Evolutionary conservation across 2,329 filamentous ascomycete genomes (phyloP).

Genomic region (Penicillium italicum): DNA sequence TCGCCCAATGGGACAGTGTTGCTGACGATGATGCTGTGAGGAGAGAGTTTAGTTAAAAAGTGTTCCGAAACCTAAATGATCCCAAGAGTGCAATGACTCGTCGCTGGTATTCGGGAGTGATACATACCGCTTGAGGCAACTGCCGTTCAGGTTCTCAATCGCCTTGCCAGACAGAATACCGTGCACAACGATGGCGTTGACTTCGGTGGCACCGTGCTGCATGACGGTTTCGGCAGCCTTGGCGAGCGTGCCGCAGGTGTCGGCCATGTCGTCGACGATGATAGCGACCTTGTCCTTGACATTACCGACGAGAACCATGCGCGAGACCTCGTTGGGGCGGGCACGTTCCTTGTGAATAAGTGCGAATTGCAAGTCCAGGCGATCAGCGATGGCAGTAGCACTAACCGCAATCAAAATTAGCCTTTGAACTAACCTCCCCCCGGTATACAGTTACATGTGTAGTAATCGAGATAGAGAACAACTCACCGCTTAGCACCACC

Average conservation of each 20-base stretch:
- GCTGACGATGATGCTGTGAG: constrained; percentile 73
- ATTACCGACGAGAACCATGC: constrained; percentile 94
- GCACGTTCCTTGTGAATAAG: constrained; percentile 96
- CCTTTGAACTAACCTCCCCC: background rate
- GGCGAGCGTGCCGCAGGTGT: constrained; percentile 82
- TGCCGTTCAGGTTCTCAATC: constrained; percentile 78
- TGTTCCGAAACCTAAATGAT: background rate
- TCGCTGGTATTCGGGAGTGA: background rate
- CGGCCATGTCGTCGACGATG: constrained; percentile 96
- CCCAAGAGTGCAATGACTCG: background rate
- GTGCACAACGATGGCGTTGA: constrained; percentile 93
- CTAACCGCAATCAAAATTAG: constrained; percentile 37
- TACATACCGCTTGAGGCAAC: constrained; percentile 53
- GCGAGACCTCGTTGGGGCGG: constrained; percentile 82
- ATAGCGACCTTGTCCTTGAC: constrained; percentile 90
- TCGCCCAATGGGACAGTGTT: constrained; percentile 81
- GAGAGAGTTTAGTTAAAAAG: background rate
- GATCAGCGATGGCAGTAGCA: constrained; percentile 88
- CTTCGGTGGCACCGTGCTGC: constrained; percentile 78
- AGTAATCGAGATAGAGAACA: background rate
- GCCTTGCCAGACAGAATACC: constrained; percentile 86
- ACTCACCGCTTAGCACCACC: constrained; percentile 81
- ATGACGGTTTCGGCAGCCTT: constrained; percentile 90
- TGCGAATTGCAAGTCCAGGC: constrained; percentile 83
- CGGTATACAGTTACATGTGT: background rate